Conservation (phyloP, 345 rosid species). For the Eutrema japonicum region DNA sequence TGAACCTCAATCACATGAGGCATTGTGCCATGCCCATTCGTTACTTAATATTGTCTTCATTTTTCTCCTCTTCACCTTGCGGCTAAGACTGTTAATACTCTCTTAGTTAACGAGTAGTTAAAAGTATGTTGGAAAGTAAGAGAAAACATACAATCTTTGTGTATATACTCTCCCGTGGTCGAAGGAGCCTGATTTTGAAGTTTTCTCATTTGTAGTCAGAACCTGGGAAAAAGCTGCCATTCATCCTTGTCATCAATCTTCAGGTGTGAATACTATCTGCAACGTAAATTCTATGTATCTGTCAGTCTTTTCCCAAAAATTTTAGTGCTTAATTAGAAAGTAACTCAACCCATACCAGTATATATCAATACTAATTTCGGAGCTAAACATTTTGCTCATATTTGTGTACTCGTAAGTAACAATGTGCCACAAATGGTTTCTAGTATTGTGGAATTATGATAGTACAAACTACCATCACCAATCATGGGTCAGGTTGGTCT, state of each 20-base stretch:
- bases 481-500: constrained; percentile 14
- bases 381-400: constrained; percentile 21
- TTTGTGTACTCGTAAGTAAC: constrained; percentile 12
- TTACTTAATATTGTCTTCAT: not conserved
- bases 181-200: constrained; percentile 33
- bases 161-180: not conserved
- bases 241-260: constrained; percentile 81
- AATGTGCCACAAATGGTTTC: constrained; percentile 3
- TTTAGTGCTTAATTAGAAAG: no score
- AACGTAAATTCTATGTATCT: constrained; percentile 20
- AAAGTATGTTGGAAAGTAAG: constrained; percentile 8
- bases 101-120: constrained; percentile 18
- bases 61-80: constrained; percentile 15
- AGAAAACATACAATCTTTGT: constrained; percentile 6
- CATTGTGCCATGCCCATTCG: constrained; percentile 11
- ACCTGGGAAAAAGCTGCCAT: constrained; percentile 89
- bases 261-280: constrained; percentile 58
- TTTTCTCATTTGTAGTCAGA: constrained; percentile 66
- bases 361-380: constrained; percentile 2
- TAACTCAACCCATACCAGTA: not conserved
- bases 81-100: constrained; percentile 16
- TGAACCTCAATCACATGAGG: not conserved
- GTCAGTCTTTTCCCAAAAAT: not conserved
- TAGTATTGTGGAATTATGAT: constrained; percentile 4
- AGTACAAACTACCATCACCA: constrained; percentile 14